A percentile compares a stretch with the other conserved stretches of the same genome.
Evolutionary conservation across 2,329 filamentous ascomycete species (phyloP).

Genomic region (Fusarium sp.): DNA sequence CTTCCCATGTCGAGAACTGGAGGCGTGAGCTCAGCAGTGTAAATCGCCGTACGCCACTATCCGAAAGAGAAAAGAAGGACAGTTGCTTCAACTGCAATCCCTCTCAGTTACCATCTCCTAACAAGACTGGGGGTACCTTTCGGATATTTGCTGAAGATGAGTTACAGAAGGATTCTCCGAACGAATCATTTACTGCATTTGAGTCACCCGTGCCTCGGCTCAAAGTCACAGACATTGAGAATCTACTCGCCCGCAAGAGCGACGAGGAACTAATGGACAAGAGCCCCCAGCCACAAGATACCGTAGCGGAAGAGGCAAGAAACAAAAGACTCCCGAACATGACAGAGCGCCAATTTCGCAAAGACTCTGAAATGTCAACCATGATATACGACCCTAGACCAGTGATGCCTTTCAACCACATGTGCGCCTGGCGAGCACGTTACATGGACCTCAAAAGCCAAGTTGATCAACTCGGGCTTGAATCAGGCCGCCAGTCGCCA

Average conservation of each 20-base stretch:
- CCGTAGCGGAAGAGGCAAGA: constrained; percentile 6
- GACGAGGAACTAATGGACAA: constrained; percentile 35
- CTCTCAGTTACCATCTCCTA: constrained; percentile 34
- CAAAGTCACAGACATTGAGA: constrained; percentile 49
- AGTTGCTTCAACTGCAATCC: constrained; percentile 44
- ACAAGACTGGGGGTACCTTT: constrained; percentile 1
- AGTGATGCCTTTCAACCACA: constrained; percentile 56
- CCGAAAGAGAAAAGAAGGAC: constrained; percentile 27
- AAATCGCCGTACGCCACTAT: constrained; percentile 26
- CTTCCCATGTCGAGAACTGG: constrained; percentile 38
- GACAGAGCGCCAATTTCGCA: constrained; percentile 14
- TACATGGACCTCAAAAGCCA: constrained; percentile 59
- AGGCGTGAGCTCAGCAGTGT: constrained; percentile 44
- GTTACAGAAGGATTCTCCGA: neutral
- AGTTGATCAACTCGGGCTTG: constrained; percentile 58
- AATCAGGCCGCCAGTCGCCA: constrained; percentile 49
- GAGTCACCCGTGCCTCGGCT: constrained; percentile 23
- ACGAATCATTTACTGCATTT: constrained; percentile 6
- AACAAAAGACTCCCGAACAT: constrained; percentile 8
- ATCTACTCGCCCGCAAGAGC: constrained; percentile 45
- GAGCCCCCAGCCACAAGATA: constrained; percentile 13
- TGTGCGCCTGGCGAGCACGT: constrained; percentile 59
- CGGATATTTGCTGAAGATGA: constrained; percentile 13
- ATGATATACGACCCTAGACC: constrained; percentile 53
- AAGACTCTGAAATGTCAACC: constrained; percentile 24